Conservation (phyloP, 2,329 filamentous ascomycete species). For the Macrophomina pseudophaseolina region DNA sequence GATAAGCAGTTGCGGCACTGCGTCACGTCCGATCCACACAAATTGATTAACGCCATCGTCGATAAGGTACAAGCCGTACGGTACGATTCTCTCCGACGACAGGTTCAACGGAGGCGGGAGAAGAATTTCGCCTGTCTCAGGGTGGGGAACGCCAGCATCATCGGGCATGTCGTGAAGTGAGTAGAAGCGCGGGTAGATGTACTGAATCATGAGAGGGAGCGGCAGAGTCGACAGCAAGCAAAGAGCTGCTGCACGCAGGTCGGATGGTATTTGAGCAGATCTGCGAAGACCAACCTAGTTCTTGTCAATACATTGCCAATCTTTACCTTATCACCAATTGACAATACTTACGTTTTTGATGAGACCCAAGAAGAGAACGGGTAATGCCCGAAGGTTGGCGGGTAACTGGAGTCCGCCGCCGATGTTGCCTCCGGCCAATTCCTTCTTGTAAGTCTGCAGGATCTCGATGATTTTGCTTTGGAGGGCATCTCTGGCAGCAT, state of each 20-base stretch:
- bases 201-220: constrained; percentile 86
- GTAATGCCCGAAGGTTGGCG: constrained; percentile 85
- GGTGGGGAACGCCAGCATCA: constrained; percentile 82
- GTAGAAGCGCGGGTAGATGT: constrained; percentile 71
- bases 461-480: constrained; percentile 92
- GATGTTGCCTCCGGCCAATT: constrained; percentile 94
- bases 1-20: constrained; percentile 82
- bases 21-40: constrained; percentile 92
- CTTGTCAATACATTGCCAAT: constrained; percentile 12
- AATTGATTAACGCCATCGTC: constrained; percentile 98
- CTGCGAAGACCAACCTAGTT: constrained; percentile 76
- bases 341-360: constrained; percentile 83
- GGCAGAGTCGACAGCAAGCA: constrained; percentile 94
- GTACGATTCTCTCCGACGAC: constrained; percentile 82
- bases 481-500: constrained; percentile 87
- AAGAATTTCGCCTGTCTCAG: constrained; percentile 84
- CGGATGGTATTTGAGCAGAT: constrained; percentile 90
- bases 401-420: constrained; percentile 86
- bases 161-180: constrained; percentile 97
- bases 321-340: background rate
- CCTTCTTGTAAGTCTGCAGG: constrained; percentile 94
- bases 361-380: constrained; percentile 87
- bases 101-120: constrained; percentile 85
- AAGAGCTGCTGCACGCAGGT: constrained; percentile 89
- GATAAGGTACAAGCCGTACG: constrained; percentile 93